Evolutionary conservation across 352 stramenopile genomes (phyloP).

Genomic region (Globisporangium splendens): DNA sequence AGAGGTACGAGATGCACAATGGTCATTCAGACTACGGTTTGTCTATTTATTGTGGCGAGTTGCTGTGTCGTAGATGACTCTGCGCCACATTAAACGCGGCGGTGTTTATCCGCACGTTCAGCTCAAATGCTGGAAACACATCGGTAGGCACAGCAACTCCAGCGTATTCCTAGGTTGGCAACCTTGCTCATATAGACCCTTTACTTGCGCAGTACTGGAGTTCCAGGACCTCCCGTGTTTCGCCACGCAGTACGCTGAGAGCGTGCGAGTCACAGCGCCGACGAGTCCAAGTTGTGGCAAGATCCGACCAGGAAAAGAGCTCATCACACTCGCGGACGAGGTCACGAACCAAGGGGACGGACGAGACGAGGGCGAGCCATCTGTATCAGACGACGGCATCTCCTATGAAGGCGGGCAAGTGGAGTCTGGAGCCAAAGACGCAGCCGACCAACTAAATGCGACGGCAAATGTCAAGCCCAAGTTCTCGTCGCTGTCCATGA

Average conservation of each 20-base stretch:
- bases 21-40: not conserved
- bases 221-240: conserved; percentile 63
- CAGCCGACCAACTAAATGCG: conserved; percentile 1
- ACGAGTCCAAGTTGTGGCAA: conserved; percentile 71
- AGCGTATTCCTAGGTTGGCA: too few relatives aligned
- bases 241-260: conserved; percentile 13
- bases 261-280: conserved; percentile 2
- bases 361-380: conserved; percentile 16
- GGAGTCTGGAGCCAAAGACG: not conserved
- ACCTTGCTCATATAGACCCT: not conserved
- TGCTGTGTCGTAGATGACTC: conserved; percentile 46
- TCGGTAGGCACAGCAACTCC: conserved; percentile 25
- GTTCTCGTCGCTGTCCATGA: conserved; percentile 66
- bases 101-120: conserved; percentile 60
- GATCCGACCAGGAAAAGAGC: conserved; percentile 68
- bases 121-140: conserved; percentile 79
- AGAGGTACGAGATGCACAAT: conserved; percentile 31
- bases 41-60: not conserved
- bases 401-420: too few relatives aligned
- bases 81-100: conserved; percentile 59
- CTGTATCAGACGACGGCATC: conserved; percentile 17
- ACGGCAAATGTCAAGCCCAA: conserved; percentile 27
- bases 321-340: conserved; percentile 66
- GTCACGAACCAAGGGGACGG: conserved; percentile 22
- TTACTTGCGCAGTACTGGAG: conserved; percentile 42